These are phyloP conservation scores for Botrytis hyacinthi DNA, from an alignment of 2,329 filamentous ascomycete species.

Conservation along the genomic window DNA sequence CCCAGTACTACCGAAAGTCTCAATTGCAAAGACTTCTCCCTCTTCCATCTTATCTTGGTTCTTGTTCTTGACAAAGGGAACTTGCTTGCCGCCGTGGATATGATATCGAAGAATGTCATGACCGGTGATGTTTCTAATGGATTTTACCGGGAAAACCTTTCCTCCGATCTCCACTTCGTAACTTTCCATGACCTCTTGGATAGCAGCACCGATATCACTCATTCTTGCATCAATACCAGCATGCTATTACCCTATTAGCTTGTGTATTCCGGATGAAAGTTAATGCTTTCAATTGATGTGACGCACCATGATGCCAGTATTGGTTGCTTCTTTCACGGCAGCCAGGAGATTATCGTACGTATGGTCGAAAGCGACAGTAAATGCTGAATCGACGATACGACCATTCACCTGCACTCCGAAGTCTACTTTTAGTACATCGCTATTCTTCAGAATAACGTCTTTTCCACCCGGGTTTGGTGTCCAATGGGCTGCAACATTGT, in stretches of 20 bases:
- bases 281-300: background rate
- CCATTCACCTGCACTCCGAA: conserved; percentile 81
- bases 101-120: conserved; percentile 54
- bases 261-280: background rate
- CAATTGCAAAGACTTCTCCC: conserved; percentile 57
- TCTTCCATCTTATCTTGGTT: conserved; percentile 55
- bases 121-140: conserved; percentile 51
- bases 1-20: conserved; percentile 57
- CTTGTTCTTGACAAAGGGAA: conserved; percentile 53
- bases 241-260: conserved; percentile 33
- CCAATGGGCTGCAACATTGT: conserved; percentile 54
- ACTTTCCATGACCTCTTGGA: conserved; percentile 60
- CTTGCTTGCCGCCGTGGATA: conserved; percentile 55
- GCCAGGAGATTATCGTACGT: conserved; percentile 72
- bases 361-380: conserved; percentile 73
- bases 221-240: conserved; percentile 56
- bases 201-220: conserved; percentile 51
- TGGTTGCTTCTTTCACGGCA: conserved; percentile 73
- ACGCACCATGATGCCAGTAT: conserved; percentile 46
- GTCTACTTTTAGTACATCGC: conserved; percentile 80
- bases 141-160: conserved; percentile 50
- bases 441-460: conserved; percentile 67
- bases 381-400: conserved; percentile 77
- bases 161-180: conserved; percentile 55
- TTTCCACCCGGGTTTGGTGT: conserved; percentile 58